Evolutionary conservation across 176 grass and related monocot species (phyloP), one percentile per base, ranked within the genome.

Genomic region (Avena sativa): DNA sequence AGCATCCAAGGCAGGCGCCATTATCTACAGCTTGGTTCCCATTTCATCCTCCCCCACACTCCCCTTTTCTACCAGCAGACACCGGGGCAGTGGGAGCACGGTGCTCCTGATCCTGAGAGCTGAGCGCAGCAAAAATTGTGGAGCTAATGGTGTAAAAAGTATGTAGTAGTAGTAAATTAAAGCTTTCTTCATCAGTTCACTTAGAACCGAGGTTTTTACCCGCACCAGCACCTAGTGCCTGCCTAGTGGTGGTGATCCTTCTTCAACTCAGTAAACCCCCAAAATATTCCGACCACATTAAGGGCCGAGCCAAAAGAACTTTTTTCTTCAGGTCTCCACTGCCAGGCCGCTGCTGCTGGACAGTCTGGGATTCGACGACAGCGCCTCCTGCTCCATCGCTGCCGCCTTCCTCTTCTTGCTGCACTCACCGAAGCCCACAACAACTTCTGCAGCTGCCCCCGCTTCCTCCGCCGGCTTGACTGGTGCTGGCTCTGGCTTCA

Each of bases 341-440:
- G 83, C 77, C 83, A 97, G 47, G 71, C 80, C 65, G 86, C 81
- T 91, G 86, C 81, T 91, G 68, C 70, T 83, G 19, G 91, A 76
- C 79, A 97, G 88, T 63, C 95, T 94, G 19, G 89, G 81, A 40
- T 81, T 97, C 58, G 92, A 83, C 79, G 92, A 80, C 55, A 92
- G 75, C 28, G 72, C 90, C 71, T 91, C 95, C 68, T 75, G 81
- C 59, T 89, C 87, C 77, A 91, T 67, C 38, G 61, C 86, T 15
- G 84, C 81, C 12, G 74, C 86, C 49, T 92, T 94, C 83, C 93
- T 88, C 87, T 94, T 97, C 72, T 82, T 63, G 51, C 84, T 46
- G 78, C 82, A 85, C 16, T 81, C 85, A 65, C 12, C 9, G 2
- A 77, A 23, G 5, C 49, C 12, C 2, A 30, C 5, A 3, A 13